A percentile compares a stretch with the other conserved stretches of the same genome.
Conservation (phyloP, 805 yeast genomes). For the Monosporozyma servazzii region DNA sequence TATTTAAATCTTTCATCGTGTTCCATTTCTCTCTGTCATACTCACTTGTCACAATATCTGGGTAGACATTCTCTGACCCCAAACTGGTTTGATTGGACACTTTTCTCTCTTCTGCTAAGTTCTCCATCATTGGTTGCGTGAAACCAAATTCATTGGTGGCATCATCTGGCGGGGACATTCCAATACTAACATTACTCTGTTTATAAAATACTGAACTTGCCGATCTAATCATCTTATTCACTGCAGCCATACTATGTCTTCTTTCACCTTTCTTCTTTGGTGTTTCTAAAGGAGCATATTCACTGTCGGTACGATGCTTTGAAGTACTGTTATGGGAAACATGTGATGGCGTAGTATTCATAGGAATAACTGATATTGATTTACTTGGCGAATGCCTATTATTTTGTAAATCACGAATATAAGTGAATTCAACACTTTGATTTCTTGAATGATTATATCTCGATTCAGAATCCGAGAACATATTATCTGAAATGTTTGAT, state of each 20-base stretch:
- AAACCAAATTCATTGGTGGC: background rate
- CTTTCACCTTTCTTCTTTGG: constrained; percentile 10
- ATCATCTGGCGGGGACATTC: background rate
- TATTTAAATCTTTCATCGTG: constrained; percentile 7
- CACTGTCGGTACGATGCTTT: background rate
- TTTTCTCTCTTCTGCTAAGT: background rate
- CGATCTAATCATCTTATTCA: constrained; percentile 4
- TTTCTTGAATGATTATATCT: constrained; percentile 16
- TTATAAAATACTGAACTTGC: constrained; percentile 11
- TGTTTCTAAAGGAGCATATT: background rate
- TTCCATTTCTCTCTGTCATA: constrained; percentile 32
- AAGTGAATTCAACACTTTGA: constrained; percentile 26
- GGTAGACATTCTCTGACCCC: constrained; percentile 15
- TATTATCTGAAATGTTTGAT: constrained; percentile 23
- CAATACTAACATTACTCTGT: constrained; percentile 5
- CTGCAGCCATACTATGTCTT: constrained; percentile 13
- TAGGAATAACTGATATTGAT: constrained; percentile 15
- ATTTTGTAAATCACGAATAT: constrained; percentile 24
- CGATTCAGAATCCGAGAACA: background rate
- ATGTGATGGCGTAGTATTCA: constrained; percentile 5
- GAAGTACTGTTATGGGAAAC: background rate
- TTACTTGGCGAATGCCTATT: constrained; percentile 26
- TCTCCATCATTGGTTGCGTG: background rate
- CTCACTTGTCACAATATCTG: constrained; percentile 25
- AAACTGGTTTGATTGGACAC: constrained; percentile 6